These are phyloP conservation scores for Hygrophila difformis DNA, from an alignment of 257 asterid genomes.

Conservation along the genomic window DNA sequence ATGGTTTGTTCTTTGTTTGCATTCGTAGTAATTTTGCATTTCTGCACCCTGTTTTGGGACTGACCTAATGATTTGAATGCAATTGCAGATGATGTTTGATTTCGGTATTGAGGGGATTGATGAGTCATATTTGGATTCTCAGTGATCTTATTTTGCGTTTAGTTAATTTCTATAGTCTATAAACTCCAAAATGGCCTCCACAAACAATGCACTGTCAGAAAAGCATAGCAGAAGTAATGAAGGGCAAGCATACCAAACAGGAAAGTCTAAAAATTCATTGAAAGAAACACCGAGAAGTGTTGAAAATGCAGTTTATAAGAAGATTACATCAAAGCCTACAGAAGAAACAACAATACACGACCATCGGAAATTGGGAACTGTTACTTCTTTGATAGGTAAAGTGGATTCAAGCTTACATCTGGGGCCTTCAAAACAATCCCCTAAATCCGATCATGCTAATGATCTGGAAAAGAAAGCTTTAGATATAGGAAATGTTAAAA, in stretches of 20 bases:
- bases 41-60: neutral
- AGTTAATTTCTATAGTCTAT: slow-evolving; percentile 8
- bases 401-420: slow-evolving; percentile 28
- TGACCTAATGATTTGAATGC: slow-evolving; percentile 28
- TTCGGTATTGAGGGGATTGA: slow-evolving; percentile 9
- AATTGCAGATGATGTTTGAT: slow-evolving; percentile 18
- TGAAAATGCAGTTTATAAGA: slow-evolving; percentile 14
- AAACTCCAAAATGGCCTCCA: slow-evolving; percentile 28
- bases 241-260: slow-evolving; percentile 20
- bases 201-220: slow-evolving; percentile 16
- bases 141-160: slow-evolving; percentile 11
- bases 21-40: neutral
- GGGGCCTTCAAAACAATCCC: slow-evolving; percentile 17
- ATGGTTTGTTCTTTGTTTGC: neutral
- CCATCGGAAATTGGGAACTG: slow-evolving; percentile 16
- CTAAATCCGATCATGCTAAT: slow-evolving; percentile 7
- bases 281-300: slow-evolving; percentile 16
- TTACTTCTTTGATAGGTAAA: slow-evolving; percentile 21
- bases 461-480: slow-evolving; percentile 23
- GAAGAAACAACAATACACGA: slow-evolving; percentile 9
- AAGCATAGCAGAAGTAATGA: slow-evolving; percentile 19
- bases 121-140: neutral
- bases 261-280: slow-evolving; percentile 10
- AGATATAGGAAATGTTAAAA: slow-evolving; percentile 21
- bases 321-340: slow-evolving; percentile 9